A percentile compares a stretch with the other conserved stretches of the same genome.
Conservation (phyloP, 345 rosid species). For the Turnera subulata region DNA sequence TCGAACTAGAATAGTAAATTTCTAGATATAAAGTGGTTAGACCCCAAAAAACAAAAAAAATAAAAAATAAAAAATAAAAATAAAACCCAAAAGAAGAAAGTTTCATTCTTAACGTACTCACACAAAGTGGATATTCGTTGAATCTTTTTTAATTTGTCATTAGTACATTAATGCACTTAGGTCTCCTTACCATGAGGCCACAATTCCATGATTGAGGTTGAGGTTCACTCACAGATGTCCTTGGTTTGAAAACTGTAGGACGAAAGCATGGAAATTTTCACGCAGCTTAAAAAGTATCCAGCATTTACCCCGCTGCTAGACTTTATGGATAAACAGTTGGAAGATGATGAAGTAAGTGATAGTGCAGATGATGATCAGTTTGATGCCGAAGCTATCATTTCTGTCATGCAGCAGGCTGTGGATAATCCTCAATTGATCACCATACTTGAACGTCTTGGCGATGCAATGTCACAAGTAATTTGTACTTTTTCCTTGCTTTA, state of each 20-base stretch:
- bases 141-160: no score
- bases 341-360: slow-evolving; percentile 92
- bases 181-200: no score
- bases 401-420: slow-evolving; percentile 95
- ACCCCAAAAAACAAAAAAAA: no score
- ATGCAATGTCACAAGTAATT: slow-evolving; percentile 74
- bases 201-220: no score
- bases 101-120: no score
- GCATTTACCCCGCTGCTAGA: slow-evolving; percentile 85
- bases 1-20: no score
- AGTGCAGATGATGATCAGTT: slow-evolving; percentile 54
- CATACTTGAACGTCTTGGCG: slow-evolving; percentile 94
- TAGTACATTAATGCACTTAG: no score
- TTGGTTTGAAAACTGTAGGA: slow-evolving; percentile 41
- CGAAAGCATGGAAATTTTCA: slow-evolving; percentile 83
- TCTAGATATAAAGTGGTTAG: no score
- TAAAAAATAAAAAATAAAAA: no score
- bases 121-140: no score
- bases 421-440: slow-evolving; percentile 90
- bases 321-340: no score
- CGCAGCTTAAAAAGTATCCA: slow-evolving; percentile 93
- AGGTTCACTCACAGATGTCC: neutral
- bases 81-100: no score
- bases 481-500: neutral
- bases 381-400: slow-evolving; percentile 67